A percentile compares a stretch with the other conserved stretches of the same genome.
Conservation (phyloP, 192 early-diverging fungal species). For the Umbelopsis ramanniana region DNA sequence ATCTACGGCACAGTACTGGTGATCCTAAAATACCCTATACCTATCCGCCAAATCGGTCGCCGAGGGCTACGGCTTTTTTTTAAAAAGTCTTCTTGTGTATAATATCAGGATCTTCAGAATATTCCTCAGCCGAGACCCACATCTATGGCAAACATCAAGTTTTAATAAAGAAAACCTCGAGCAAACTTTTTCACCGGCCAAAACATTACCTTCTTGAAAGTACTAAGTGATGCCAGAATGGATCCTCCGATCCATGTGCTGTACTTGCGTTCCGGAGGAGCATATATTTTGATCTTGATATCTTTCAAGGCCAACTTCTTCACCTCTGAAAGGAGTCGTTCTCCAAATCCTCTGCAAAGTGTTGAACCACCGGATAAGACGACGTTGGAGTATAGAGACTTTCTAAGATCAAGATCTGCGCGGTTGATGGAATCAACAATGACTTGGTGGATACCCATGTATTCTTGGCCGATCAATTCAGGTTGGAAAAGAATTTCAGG, state of each 20-base stretch:
- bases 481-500: slow-evolving; percentile 97
- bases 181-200: neutral
- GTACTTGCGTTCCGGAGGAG: slow-evolving; percentile 97
- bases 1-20: neutral
- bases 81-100: slow-evolving; percentile 83
- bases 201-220: slow-evolving; percentile 86
- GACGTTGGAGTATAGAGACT: slow-evolving; percentile 84
- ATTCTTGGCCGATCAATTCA: slow-evolving; percentile 91
- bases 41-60: slow-evolving; percentile 5
- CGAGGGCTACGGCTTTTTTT: neutral
- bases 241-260: slow-evolving; percentile 98
- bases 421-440: slow-evolving; percentile 92
- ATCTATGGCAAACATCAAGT: slow-evolving; percentile 54
- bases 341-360: slow-evolving; percentile 89
- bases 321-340: slow-evolving; percentile 88
- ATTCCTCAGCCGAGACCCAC: slow-evolving; percentile 99
- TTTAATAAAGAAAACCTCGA: too few relatives aligned
- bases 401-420: slow-evolving; percentile 93
- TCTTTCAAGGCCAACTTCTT: slow-evolving; percentile 90
- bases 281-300: slow-evolving; percentile 96
- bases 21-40: neutral
- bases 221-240: slow-evolving; percentile 92
- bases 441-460: slow-evolving; percentile 91
- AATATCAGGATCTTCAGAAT: slow-evolving; percentile 95
- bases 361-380: slow-evolving; percentile 99